These are phyloP conservation scores for Closterium sp. DNA, from an alignment of 139 green algal species.

Conservation along the genomic window DNA sequence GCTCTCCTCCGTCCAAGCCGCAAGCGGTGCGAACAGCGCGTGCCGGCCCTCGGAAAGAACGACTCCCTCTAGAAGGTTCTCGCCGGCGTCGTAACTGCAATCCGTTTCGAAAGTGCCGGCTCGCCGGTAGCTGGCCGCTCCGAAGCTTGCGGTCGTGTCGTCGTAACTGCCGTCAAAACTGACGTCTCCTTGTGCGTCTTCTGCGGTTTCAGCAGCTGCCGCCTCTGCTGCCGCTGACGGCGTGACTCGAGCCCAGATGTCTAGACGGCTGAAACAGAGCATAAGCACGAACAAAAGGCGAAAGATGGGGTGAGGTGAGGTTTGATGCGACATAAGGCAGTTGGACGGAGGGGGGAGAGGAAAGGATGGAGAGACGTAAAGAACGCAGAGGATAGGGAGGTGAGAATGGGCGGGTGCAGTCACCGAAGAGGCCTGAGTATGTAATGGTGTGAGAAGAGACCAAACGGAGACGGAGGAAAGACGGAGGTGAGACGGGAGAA, in stretches of 20 bases:
- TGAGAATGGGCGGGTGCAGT: not conserved
- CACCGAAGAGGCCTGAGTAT: not conserved
- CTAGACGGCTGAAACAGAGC: not conserved
- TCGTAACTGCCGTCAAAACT: not conserved
- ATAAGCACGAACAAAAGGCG: not conserved
- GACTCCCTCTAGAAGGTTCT: not conserved
- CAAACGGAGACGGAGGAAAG: not conserved
- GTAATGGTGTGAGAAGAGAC: not conserved
- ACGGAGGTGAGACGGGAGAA: not conserved
- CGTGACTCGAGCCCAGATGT: not conserved
- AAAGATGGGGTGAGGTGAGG: not conserved
- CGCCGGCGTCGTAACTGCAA: not conserved
- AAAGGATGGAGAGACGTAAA: not conserved
- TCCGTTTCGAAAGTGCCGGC: not conserved
- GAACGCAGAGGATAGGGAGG: not conserved
- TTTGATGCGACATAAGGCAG: not conserved
- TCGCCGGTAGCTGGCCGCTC: not conserved
- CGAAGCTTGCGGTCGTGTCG: not conserved
- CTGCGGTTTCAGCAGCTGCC: not conserved
- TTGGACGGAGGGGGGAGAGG: not conserved
- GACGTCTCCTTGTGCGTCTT: not conserved
- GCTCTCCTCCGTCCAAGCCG: not conserved
- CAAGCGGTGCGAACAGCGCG: not conserved
- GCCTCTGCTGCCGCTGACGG: not conserved
- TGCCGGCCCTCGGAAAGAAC: not conserved